Evolutionary conservation across 768 basidiomycete species (phyloP), one percentile per base, ranked within the genome.

Genomic region (Serendipita vermifera): DNA sequence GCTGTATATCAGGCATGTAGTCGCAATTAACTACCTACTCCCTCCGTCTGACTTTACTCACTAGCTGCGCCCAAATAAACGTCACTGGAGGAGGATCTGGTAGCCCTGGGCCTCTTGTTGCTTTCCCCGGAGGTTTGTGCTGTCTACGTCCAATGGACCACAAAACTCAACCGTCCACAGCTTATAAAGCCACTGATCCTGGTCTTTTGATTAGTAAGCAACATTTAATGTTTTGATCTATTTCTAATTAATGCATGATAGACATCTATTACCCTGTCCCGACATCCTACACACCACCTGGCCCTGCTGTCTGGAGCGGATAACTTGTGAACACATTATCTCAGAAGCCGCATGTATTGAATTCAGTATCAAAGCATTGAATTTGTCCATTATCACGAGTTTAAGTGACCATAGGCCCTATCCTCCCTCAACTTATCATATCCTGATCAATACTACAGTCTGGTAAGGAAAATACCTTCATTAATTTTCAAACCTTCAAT

Each of bases 211-310:
- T 57, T 43, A 46, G 46, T 51, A 48, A 26, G 29, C 33, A 40
- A 33, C 20, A 24, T 46, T 22, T 36, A n/a, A 20, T 5, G 9
- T 7, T 4, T 55, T 15, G 24, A 22, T 15, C 17, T 15, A 54
- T 27, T 51, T n/a, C 22, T 29, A 9, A n/a, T n/a, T 20, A 35
- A 38, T 14, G n/a, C 17, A 6, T 5, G 7, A 1, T 35, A 33
- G 33, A 55, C 33, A 33, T 38, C 14, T 55, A 55, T 29, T 55
- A 35, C 17, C 54, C 54, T 5, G 54, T 55, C 41, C 56, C 56
- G 33, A 57, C 56, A 6, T 33, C 17, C 41, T 57, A 57, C 26
- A 53, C 48, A 11, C 41, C 46, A 26, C 56, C 56, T 27, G 56
- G 56, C 14, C 56, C 56, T 13, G 5, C 15, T 7, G 46, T 51